Conservation (phyloP, 2,329 filamentous ascomycete species). For the Drechslerella dactyloides region DNA sequence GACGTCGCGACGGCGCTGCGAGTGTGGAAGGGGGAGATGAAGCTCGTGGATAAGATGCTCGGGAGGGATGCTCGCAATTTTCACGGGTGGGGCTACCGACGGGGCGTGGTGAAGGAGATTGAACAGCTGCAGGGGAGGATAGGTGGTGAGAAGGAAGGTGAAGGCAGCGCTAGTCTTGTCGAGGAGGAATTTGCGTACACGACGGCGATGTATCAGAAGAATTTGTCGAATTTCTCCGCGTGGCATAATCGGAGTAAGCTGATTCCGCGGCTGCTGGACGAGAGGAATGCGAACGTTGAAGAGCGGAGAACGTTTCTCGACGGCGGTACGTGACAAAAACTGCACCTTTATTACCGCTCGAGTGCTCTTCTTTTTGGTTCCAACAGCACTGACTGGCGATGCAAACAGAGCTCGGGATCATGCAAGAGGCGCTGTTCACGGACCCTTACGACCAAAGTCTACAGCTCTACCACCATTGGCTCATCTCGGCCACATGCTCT, state of each 20-base stretch:
- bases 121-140: conserved; percentile 63
- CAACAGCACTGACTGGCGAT: too few relatives aligned
- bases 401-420: conserved; percentile 71
- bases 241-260: conserved; percentile 91
- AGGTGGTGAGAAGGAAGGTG: conserved; percentile 20
- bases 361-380: too few relatives aligned
- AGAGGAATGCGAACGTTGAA: conserved; percentile 69
- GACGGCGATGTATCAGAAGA: conserved; percentile 80
- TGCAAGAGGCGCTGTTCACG: conserved; percentile 80
- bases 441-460: conserved; percentile 93
- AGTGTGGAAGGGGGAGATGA: conserved; percentile 85
- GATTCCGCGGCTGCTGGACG: conserved; percentile 75
- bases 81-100: conserved; percentile 92
- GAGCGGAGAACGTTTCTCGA: conserved; percentile 74
- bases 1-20: conserved; percentile 64
- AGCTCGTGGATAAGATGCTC: conserved; percentile 85
- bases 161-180: conserved; percentile 66
- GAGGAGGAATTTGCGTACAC: conserved; percentile 89
- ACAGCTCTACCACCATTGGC: conserved; percentile 91
- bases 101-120: conserved; percentile 76
- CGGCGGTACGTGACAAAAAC: conserved; percentile 68
- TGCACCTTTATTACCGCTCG: too few relatives aligned
- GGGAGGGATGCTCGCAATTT: conserved; percentile 87
- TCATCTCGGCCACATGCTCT: conserved; percentile 71
- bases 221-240: conserved; percentile 94